These are phyloP conservation scores for Ustilago tritici DNA, from an alignment of 1,284 basidiomycete species.

Conservation along the genomic window DNA sequence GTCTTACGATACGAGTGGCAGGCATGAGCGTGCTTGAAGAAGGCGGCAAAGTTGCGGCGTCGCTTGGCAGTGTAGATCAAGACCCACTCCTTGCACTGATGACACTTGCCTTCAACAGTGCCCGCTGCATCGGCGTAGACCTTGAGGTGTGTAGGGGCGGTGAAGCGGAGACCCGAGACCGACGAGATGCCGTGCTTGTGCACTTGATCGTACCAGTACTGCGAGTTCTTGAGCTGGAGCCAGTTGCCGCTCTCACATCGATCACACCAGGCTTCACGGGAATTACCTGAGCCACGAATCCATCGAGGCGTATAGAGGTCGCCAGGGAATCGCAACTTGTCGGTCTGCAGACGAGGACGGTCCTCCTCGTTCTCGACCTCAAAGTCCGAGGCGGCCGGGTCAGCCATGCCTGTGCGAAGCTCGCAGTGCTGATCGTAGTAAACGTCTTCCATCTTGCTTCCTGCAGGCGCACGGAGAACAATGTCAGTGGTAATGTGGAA, in stretches of 20 bases:
- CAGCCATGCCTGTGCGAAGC: slow-evolving; percentile 41
- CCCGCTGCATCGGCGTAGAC: slow-evolving; percentile 51
- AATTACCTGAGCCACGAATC: slow-evolving; percentile 56
- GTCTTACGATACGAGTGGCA: slow-evolving; percentile 55
- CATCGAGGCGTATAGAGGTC: slow-evolving; percentile 60
- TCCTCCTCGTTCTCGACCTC: slow-evolving; percentile 52
- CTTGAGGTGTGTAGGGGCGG: slow-evolving; percentile 53
- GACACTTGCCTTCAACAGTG: slow-evolving; percentile 57
- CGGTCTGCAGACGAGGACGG: slow-evolving; percentile 49
- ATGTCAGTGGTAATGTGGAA: slow-evolving; percentile 58
- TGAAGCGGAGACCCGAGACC: slow-evolving; percentile 53
- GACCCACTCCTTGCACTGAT: slow-evolving; percentile 60
- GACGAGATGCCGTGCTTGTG: slow-evolving; percentile 60
- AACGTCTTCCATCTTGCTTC: slow-evolving; percentile 55
- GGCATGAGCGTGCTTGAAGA: slow-evolving; percentile 56
- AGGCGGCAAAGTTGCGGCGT: slow-evolving; percentile 52
- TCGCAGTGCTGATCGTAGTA: slow-evolving; percentile 59
- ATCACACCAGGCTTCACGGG: slow-evolving; percentile 60
- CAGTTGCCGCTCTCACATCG: slow-evolving; percentile 58
- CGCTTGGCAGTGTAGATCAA: slow-evolving; percentile 58
- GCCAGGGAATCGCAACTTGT: slow-evolving; percentile 58
- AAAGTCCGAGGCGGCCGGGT: slow-evolving; percentile 49
- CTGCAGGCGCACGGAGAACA: slow-evolving; percentile 47
- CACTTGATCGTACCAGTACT: slow-evolving; percentile 63
- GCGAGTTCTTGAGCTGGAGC: slow-evolving; percentile 59